Evolutionary conservation across 2,329 filamentous ascomycete genomes (phyloP), one percentile per base, ranked within the genome.

Genomic region (Coniochaeta sp.): DNA sequence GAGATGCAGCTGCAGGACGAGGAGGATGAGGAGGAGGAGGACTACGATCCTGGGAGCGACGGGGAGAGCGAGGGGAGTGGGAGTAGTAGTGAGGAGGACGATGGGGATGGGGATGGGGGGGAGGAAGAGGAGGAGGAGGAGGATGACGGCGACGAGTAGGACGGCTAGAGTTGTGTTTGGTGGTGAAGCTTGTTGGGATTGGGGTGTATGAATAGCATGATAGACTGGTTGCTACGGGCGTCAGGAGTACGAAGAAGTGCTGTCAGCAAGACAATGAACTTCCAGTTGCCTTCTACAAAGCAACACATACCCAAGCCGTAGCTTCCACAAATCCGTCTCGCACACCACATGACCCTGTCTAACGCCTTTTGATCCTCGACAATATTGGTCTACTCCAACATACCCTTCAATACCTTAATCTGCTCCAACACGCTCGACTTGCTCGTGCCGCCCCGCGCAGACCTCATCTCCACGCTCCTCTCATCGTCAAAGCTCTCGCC

Each of bases 391-490:
- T 32, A 32, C 9, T 9, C 42, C 7, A 46, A 22, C 42, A 46
- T 46, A 20, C n/a, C 22, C 26, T 46, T 46, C 22, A 28, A 16
- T 14, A 48, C 45, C 28, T 31, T 22, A 14, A 31, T 46, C 45
- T 48, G 27, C 26, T 48, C 27, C 45, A 48, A 16, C 45, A 48
- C 26, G 24, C 26, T 31, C 7, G 27, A 48, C 45, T 79, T 83
- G 72, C 87, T 91, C 22, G 88, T 94, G 26, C 89, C 89, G 22
- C 90, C 91, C 58, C 83, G 83, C 3, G 88, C 85, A 38, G 82
- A 79, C 63, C 86, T 82, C 73, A 86, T 78, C 76, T 96, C 90
- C 6, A 95, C 89, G 54, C 85, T 89, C 57, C 81, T 81, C 70
- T 95, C 85, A 63, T 94, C 95, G 69, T 95, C 80, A 64, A 96